Evolutionary conservation across 169 alveolate genomes (phyloP).

Genomic region (Haemoproteus tartakovskyi): DNA sequence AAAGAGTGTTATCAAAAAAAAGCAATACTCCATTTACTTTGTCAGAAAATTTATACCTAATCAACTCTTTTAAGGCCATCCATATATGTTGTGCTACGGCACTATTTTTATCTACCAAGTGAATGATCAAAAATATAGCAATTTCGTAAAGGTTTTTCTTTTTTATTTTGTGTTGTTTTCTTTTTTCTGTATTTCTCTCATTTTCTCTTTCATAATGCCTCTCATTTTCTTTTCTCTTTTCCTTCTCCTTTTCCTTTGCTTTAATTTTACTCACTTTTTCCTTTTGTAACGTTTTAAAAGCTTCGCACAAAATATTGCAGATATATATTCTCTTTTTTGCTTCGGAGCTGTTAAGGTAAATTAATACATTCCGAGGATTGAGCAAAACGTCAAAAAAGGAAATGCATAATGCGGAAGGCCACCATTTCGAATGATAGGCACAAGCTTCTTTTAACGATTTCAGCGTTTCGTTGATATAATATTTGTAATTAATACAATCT

Average conservation of each 20-base stretch:
- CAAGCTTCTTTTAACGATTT: conserved; percentile 50
- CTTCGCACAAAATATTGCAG: conserved; percentile 29
- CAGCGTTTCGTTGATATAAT: too few relatives aligned
- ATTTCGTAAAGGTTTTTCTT: conserved; percentile 45
- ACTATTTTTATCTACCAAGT: conserved; percentile 32
- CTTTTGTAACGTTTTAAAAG: conserved; percentile 7
- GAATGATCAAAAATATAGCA: conserved; percentile 27
- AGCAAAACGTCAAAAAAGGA: conserved; percentile 14
- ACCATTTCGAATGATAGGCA: conserved; percentile 7
- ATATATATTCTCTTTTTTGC: conserved; percentile 18
- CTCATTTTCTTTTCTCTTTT: not conserved
- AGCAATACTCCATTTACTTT: conserved; percentile 14
- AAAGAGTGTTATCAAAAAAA: conserved; percentile 29
- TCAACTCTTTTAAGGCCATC: conserved; percentile 41
- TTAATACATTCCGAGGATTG: conserved; percentile 4
- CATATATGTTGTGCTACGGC: conserved; percentile 13
- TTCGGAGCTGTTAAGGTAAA: conserved; percentile 25
- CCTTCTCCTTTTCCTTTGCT: not conserved
- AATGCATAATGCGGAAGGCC: conserved; percentile 27
- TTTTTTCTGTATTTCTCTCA: not conserved
- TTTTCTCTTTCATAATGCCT: not conserved
- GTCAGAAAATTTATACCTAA: conserved; percentile 36
- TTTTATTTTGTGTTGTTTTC: not conserved
- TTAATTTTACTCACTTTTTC: conserved; percentile 1
- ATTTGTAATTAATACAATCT: too few relatives aligned